Base-by-base conservation (phyloP, 2,329 filamentous ascomycete species). In the Colletotrichum musae region DNA sequence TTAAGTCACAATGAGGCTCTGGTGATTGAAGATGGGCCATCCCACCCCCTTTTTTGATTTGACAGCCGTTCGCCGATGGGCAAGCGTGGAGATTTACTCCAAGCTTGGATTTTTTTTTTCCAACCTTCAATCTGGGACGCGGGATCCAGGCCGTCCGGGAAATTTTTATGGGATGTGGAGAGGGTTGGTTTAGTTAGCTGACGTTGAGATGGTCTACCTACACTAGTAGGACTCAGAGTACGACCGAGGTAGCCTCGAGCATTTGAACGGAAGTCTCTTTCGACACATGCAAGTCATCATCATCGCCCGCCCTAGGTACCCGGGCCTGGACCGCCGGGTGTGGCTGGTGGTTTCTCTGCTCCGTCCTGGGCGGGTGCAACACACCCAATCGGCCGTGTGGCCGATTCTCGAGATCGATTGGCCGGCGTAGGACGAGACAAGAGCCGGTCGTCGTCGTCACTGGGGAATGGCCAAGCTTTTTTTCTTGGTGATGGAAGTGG, bases 201-300 rank as follows among this genome's bases (percentile, higher is more conserved):
- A 26, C 58, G 28, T 15, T 21, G 41, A 15, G 13, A 15, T 15
- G 13, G 15, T 15, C 41, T 24, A 24, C 21, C 21, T 2, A 24
- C 21, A 24, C 21, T 24, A 26, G 15, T 24, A 24, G 24, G 28
- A 41, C 45, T 24, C 15, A n/a, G 21, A 64, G 15, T 58, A 28
- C 10, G 53, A 12, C 64, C 64, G 64, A 68, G 59, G 58, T 67
- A 67, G 58, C 56, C 51, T 62, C 64, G 64, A 62, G 24, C 16
- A 60, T 41, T 60, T 60, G 45, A 51, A 39, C 58, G 58, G 58
- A 43, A 21, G 47, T 48, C 18, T 21, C n/a, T 43, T 32, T 10
- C 7, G 48, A 60, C 58, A 52, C 39, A 53, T 62, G 58, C 58
- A 62, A 53, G 48, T 62, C 58, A 54, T 54, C 48, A 36, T 36